phyloP scores from a whole-genome alignment of 2,329 filamentous ascomycete species.

The Metarhizium humberi region DNA sequence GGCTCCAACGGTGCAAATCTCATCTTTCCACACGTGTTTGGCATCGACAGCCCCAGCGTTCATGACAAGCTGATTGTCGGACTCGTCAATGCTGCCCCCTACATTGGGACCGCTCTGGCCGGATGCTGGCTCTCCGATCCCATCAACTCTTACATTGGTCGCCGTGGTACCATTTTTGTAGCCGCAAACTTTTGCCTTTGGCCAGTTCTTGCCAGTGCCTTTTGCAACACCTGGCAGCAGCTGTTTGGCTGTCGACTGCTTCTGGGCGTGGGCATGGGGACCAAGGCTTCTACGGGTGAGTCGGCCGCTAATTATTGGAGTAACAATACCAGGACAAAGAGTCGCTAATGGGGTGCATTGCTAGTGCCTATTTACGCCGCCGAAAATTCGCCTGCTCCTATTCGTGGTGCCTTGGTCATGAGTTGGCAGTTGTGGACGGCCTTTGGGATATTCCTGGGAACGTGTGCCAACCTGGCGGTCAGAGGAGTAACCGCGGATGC shows the following conservation, averaged over 20 bases:
- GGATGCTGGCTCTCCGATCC: slow-evolving; percentile 62
- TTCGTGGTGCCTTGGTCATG: slow-evolving; percentile 73
- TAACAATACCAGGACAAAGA: too few relatives aligned
- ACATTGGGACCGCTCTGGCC: slow-evolving; percentile 37
- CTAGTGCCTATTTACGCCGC: slow-evolving; percentile 68
- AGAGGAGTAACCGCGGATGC: slow-evolving; percentile 25
- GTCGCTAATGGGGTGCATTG: background rate
- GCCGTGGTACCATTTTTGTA: slow-evolving; percentile 54
- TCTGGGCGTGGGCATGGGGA: slow-evolving; percentile 69
- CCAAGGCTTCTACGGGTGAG: slow-evolving; percentile 54
- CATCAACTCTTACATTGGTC: slow-evolving; percentile 36
- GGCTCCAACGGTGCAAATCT: slow-evolving; percentile 55
- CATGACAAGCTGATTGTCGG: slow-evolving; percentile 46
- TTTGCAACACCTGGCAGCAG: slow-evolving; percentile 62
- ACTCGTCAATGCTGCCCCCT: slow-evolving; percentile 53
- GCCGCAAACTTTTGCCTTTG: slow-evolving; percentile 65
- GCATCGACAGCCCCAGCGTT: slow-evolving; percentile 25
- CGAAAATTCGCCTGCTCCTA: slow-evolving; percentile 59
- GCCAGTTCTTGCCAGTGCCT: slow-evolving; percentile 60
- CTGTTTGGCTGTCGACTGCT: slow-evolving; percentile 62
- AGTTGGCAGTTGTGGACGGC: slow-evolving; percentile 66
- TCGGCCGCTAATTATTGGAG: background rate
- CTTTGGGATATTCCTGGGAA: slow-evolving; percentile 54
- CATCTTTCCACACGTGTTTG: slow-evolving; percentile 46
- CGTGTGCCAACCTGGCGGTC: slow-evolving; percentile 47